phyloP scores from a whole-genome alignment of 306 rosid species.

The Hylodesmum podocarpum region DNA sequence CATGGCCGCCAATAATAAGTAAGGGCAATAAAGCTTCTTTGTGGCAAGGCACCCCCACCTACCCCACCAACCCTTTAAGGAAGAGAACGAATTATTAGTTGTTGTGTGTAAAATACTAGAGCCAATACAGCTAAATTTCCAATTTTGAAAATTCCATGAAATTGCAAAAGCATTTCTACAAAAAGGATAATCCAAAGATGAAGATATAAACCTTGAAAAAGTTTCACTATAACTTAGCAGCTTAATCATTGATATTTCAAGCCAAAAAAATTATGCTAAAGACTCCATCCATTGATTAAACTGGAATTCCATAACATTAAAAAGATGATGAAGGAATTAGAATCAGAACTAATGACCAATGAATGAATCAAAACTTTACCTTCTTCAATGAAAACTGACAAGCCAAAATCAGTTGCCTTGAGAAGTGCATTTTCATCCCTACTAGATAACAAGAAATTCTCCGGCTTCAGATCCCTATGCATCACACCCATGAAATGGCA shows the following conservation, averaged over 20 bases:
- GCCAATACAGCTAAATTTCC: conserved; percentile 1
- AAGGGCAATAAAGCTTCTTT: background rate
- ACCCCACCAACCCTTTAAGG: conserved; percentile 14
- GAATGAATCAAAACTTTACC: conserved; percentile 46
- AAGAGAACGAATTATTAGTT: background rate
- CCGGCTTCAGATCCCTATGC: conserved; percentile 95
- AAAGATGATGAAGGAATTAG: background rate
- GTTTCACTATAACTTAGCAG: background rate
- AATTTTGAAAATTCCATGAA: background rate
- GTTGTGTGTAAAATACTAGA: background rate
- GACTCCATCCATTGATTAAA: background rate
- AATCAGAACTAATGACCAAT: background rate
- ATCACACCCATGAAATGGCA: conserved; percentile 96
- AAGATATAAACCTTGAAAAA: background rate
- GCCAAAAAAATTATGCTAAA: background rate
- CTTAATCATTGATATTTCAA: conserved; percentile 1
- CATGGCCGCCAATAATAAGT: background rate
- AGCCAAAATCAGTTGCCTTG: conserved; percentile 91
- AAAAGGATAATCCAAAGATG: background rate
- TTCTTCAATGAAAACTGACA: conserved; percentile 89
- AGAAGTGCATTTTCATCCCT: conserved; percentile 72
- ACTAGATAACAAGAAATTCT: conserved; percentile 85
- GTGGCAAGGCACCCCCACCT: background rate
- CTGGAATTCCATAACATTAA: background rate
- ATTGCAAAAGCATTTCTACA: background rate